Evolutionary conservation across 108 stramenopile genomes (phyloP).

Genomic region (Skeletonema costatum): DNA sequence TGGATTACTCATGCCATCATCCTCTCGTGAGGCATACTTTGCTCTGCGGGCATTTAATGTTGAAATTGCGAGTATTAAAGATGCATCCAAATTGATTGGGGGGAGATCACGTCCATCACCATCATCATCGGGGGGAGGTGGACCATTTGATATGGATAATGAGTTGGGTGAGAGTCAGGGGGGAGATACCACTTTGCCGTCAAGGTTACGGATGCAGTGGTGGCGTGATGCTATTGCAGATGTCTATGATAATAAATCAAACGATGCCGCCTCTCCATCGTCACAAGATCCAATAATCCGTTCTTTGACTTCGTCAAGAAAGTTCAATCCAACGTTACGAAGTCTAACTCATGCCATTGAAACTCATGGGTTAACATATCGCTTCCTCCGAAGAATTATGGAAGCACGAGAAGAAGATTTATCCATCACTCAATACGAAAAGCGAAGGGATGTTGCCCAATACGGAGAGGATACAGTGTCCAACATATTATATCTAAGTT

Average conservation of each 20-base stretch:
- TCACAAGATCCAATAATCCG: slow-evolving; percentile 12
- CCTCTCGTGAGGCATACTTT: slow-evolving; percentile 63
- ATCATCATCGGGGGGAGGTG: neutral
- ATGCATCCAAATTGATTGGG: slow-evolving; percentile 28
- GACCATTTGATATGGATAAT: slow-evolving; percentile 6
- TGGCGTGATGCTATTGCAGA: slow-evolving; percentile 73
- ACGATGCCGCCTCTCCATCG: neutral
- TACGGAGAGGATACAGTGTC: slow-evolving; percentile 79
- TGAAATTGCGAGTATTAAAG: slow-evolving; percentile 79
- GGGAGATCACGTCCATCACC: neutral
- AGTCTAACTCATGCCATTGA: slow-evolving; percentile 57
- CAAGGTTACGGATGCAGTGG: slow-evolving; percentile 77
- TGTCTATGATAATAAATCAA: slow-evolving; percentile 42
- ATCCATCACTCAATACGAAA: slow-evolving; percentile 57
- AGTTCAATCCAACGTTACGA: slow-evolving; percentile 72
- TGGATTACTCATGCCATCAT: slow-evolving; percentile 75
- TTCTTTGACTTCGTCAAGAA: slow-evolving; percentile 41
- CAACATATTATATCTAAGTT: slow-evolving; percentile 67
- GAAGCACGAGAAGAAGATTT: slow-evolving; percentile 77
- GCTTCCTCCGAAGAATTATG: slow-evolving; percentile 71
- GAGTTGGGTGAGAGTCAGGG: neutral
- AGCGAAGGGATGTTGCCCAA: slow-evolving; percentile 53
- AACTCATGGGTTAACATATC: slow-evolving; percentile 58
- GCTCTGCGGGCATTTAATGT: slow-evolving; percentile 83
- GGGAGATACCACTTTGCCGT: slow-evolving; percentile 30